phyloP scores from a whole-genome alignment of 1,284 basidiomycete genomes.

The Puccinia polysora region DNA sequence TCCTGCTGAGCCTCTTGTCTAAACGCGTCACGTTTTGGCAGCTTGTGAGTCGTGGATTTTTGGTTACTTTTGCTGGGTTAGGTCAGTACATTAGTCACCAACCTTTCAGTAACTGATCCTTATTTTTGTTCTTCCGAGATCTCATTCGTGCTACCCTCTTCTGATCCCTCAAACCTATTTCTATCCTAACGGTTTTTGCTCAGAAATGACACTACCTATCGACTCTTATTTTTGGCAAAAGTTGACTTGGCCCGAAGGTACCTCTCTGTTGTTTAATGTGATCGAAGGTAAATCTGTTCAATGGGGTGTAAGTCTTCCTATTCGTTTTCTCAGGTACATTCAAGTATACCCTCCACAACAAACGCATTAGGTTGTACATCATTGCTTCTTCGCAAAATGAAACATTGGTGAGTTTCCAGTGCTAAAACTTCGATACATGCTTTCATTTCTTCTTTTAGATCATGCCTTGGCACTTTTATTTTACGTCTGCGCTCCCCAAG shows the following conservation, averaged over 20 bases:
- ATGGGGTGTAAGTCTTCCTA: slow-evolving; percentile 71
- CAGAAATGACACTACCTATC: slow-evolving; percentile 64
- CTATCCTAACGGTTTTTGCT: slow-evolving; percentile 22
- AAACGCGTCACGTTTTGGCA: slow-evolving; percentile 57
- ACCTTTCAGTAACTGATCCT: not conserved
- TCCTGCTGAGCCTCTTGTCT: slow-evolving; percentile 60
- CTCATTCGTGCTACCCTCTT: slow-evolving; percentile 46
- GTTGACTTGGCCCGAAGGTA: slow-evolving; percentile 73
- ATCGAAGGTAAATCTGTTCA: slow-evolving; percentile 76
- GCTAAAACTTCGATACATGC: not conserved
- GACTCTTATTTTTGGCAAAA: slow-evolving; percentile 83
- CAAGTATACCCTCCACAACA: too few relatives aligned
- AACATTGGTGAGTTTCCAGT: too few relatives aligned
- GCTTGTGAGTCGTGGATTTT: slow-evolving; percentile 60
- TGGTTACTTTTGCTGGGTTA: slow-evolving; percentile 60
- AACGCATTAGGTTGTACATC: too few relatives aligned
- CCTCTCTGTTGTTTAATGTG: slow-evolving; percentile 78
- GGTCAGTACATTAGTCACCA: too few relatives aligned
- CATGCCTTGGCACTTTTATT: slow-evolving; percentile 69
- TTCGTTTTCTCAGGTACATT: not conserved
- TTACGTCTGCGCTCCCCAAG: slow-evolving; percentile 69
- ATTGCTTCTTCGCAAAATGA: too few relatives aligned
- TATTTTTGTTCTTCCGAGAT: not conserved
- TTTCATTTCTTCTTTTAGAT: slow-evolving; percentile 56
- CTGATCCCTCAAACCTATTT: too few relatives aligned